These are phyloP conservation scores for Phyllosticta ampelicida DNA, from an alignment of 2,329 filamentous ascomycete genomes.

Conservation along the genomic window DNA sequence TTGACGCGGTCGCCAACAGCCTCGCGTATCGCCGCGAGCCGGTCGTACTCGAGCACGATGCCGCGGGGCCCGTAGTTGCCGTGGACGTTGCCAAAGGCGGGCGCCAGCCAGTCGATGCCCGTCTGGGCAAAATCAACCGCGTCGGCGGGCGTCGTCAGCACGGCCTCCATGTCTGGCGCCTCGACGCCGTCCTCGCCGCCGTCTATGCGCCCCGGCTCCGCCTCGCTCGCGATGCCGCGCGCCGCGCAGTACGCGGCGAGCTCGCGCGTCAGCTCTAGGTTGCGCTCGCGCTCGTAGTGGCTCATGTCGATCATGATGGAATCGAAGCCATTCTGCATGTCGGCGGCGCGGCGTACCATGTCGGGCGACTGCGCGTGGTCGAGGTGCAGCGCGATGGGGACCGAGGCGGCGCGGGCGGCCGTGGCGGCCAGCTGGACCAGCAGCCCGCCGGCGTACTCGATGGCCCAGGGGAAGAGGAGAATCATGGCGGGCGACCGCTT, in stretches of 20 bases:
- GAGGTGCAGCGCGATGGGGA: constrained; percentile 53
- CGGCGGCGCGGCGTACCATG: constrained; percentile 49
- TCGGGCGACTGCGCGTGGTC: constrained; percentile 56
- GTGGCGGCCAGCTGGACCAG: constrained; percentile 41
- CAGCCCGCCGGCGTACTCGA: constrained; percentile 49
- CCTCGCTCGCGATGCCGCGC: constrained; percentile 55
- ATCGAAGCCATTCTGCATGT: constrained; percentile 28
- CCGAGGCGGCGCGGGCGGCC: constrained; percentile 45
- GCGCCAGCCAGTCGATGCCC: constrained; percentile 62
- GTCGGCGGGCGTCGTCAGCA: constrained; percentile 57
- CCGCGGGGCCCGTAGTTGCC: constrained; percentile 53
- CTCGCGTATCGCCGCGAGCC: constrained; percentile 39
- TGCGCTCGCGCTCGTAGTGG: constrained; percentile 59
- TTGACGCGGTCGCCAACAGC: constrained; percentile 39
- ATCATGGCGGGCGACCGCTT: constrained; percentile 59
- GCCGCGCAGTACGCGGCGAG: constrained; percentile 52
- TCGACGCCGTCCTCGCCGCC: constrained; percentile 64
- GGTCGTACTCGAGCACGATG: constrained; percentile 48
- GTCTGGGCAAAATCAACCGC: constrained; percentile 58
- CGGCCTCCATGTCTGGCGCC: constrained; percentile 49
- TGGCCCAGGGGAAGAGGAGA: constrained; percentile 64
- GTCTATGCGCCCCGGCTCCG: constrained; percentile 59
- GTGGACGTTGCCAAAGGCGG: constrained; percentile 65
- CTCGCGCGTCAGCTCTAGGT: constrained; percentile 51
- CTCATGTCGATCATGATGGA: constrained; percentile 74